A percentile compares a stretch with the other conserved stretches of the same genome.
phyloP scores from a whole-genome alignment of 2,329 filamentous ascomycete genomes.

The Clonostachys solani region DNA sequence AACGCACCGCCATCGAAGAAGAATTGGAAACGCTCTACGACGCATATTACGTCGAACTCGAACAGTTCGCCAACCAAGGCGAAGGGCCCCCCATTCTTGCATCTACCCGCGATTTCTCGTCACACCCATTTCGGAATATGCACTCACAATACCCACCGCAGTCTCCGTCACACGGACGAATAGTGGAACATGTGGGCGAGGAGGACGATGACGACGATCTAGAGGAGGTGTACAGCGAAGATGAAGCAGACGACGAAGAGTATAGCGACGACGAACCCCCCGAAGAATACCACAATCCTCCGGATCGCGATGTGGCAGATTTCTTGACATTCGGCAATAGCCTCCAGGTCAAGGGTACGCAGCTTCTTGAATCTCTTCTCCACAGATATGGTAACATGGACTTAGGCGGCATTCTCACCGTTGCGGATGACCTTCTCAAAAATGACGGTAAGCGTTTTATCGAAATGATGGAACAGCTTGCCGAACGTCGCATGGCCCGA shows the following conservation, averaged over 20 bases:
- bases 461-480: constrained; percentile 99
- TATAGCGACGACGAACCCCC: constrained; percentile 63
- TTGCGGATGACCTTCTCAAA: constrained; percentile 96
- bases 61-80: constrained; percentile 90
- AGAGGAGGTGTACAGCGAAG: constrained; percentile 45
- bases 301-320: constrained; percentile 68
- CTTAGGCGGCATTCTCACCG: constrained; percentile 93
- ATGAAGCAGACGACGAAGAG: constrained; percentile 54
- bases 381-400: constrained; percentile 41
- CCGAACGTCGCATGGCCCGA: constrained; percentile 93
- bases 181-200: constrained; percentile 61
- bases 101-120: constrained; percentile 55
- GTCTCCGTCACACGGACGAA: constrained; percentile 70
- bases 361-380: constrained; percentile 37
- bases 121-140: constrained; percentile 53
- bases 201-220: constrained; percentile 49
- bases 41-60: constrained; percentile 96
- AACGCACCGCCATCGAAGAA: constrained; percentile 95
- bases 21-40: constrained; percentile 97
- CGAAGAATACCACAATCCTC: constrained; percentile 28
- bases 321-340: constrained; percentile 98
- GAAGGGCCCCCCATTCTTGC: constrained; percentile 53
- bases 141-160: constrained; percentile 57
- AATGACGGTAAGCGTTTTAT: constrained; percentile 99
- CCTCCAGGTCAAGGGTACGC: constrained; percentile 82